Evolutionary conservation across 1,139 yeast species (phyloP), one percentile per base, ranked within the genome.

Genomic region (Pichia sp.): DNA sequence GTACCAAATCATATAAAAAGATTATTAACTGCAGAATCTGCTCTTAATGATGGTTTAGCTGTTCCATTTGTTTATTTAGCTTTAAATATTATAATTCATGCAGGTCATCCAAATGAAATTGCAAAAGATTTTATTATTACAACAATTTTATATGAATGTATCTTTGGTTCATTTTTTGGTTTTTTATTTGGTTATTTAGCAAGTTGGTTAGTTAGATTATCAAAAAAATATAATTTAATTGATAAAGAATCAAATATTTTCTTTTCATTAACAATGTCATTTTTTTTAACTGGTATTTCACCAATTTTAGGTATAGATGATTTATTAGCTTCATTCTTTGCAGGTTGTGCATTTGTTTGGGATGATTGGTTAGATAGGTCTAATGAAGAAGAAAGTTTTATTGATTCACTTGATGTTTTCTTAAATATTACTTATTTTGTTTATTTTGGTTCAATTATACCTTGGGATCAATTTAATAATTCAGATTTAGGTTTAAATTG

Each of bases 11-110:
- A 92, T 68, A 76, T 92, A 67, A 75, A 97, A 64, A 90, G 92
- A 61, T 69, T 92, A 46, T 70, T 92, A 40, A 80, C 94, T 26
- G 97, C 97, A 0, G 98, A 92, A 64, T 88, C 97, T 0, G 97
- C 96, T 7, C 89, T 97, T 67, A 92, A 92, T 66, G 98, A 92
- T 64, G 98, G 98, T 47, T 86, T 92, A 95, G 97, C 98, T 0
- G 90, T 89, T 63, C 98, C 98, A 0, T 92, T 92, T 63, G 88
- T 89, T 39, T 89, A 74, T 60, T 69, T 90, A 43, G 82, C 96
- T 0, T 66, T 89, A 49, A 76, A 83, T 60, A 65, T 89, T 43
- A 79, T 89, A 45, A 67, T 81, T 30, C 81, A 87, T 62, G 72
- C 77, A 3, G 88, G 88, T 4, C 65, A 86, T 46, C 76, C 81